Conservation (phyloP, 2,329 filamentous ascomycete genomes). For the Achaetomium macrosporum region DNA sequence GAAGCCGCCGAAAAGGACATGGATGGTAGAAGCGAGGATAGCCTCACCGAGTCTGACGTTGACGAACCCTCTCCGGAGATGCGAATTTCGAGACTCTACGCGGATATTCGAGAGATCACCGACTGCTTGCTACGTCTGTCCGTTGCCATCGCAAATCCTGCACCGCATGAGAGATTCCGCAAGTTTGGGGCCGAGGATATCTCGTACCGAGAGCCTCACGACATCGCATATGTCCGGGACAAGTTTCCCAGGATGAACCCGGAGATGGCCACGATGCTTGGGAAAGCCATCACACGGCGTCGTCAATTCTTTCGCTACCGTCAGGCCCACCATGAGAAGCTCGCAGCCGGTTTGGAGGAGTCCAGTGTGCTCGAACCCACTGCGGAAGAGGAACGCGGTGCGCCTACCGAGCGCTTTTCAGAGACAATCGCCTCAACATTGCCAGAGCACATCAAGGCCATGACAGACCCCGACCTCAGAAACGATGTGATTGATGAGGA, state of each 20-base stretch:
- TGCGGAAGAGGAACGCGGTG: neutral
- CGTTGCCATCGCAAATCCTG: slow-evolving; percentile 8
- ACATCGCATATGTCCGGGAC: slow-evolving; percentile 1
- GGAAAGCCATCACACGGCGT: slow-evolving; percentile 4
- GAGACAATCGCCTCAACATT: neutral
- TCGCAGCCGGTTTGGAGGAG: slow-evolving; percentile 2
- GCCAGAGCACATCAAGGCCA: neutral
- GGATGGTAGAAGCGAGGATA: neutral
- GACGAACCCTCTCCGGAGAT: neutral
- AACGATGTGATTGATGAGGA: neutral
- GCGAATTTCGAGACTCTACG: neutral
- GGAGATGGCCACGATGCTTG: neutral
- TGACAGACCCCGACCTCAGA: neutral
- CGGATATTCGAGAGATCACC: neutral
- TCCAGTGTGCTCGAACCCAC: neutral
- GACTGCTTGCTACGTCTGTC: slow-evolving; percentile 3
- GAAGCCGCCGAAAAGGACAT: neutral
- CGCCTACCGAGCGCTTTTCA: neutral
- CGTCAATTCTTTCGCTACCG: slow-evolving; percentile 7
- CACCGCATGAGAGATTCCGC: neutral
- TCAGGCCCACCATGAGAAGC: slow-evolving; percentile 1
- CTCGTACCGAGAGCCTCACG: neutral
- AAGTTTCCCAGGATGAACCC: neutral
- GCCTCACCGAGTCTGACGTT: neutral
- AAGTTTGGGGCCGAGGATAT: slow-evolving; percentile 2